These are phyloP conservation scores for Xylaria sp. DNA, from an alignment of 2,329 filamentous ascomycete species.

Conservation along the genomic window DNA sequence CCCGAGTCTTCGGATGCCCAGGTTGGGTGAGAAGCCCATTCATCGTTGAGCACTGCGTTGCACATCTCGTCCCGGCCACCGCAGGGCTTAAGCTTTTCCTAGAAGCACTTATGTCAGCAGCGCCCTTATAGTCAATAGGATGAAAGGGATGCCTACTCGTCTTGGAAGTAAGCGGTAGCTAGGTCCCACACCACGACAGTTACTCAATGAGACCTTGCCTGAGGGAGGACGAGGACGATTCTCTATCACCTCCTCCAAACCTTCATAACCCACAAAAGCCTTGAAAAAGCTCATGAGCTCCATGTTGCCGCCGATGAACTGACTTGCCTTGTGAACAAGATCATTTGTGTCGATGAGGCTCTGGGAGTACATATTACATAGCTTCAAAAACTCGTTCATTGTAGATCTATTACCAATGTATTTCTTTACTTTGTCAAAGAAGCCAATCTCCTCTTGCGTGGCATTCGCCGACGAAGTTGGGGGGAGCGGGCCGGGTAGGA, in stretches of 20 bases:
- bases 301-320: conserved; percentile 86
- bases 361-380: conserved; percentile 94
- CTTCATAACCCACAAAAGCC: conserved; percentile 81
- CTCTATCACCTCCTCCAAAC: conserved; percentile 80
- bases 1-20: conserved; percentile 99
- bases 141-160: conserved; percentile 59
- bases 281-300: conserved; percentile 93
- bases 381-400: conserved; percentile 95
- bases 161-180: conserved; percentile 94
- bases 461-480: conserved; percentile 79
- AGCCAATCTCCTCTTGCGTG: conserved; percentile 84
- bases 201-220: conserved; percentile 89
- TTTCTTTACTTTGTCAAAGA: conserved; percentile 98
- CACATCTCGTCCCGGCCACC: conserved; percentile 96
- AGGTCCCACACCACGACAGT: conserved; percentile 93
- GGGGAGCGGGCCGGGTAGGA: conserved; percentile 86
- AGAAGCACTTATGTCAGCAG: conserved; percentile 6
- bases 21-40: conserved; percentile 98
- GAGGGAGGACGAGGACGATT: conserved; percentile 79
- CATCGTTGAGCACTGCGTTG: conserved; percentile 91
- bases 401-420: conserved; percentile 90
- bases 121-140: not conserved
- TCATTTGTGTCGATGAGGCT: conserved; percentile 89
- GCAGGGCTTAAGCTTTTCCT: conserved; percentile 89
- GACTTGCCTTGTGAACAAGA: conserved; percentile 81